Percentiles rank a stretch among this genome's conserved stretches.
Evolutionary conservation across 2,329 filamentous ascomycete genomes (phyloP).

Genomic region (Neofusicoccum sp.): DNA sequence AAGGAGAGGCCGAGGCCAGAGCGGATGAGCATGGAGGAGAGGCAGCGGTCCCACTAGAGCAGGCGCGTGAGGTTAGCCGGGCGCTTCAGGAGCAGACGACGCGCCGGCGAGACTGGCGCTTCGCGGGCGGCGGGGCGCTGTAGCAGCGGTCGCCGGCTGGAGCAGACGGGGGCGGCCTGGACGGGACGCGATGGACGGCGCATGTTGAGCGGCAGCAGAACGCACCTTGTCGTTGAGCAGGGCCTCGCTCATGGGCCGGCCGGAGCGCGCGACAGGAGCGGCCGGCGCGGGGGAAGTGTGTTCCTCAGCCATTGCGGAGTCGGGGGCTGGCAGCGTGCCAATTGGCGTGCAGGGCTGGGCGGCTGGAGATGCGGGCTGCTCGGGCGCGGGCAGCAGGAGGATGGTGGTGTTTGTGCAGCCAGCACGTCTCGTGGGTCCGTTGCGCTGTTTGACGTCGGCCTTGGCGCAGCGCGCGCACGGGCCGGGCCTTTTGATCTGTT

Average conservation of each 20-base stretch:
- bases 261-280: constrained; percentile 66
- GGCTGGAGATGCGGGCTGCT: background rate
- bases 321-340: background rate
- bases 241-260: constrained; percentile 88
- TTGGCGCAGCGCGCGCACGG: constrained; percentile 10
- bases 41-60: constrained; percentile 93
- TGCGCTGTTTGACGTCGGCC: constrained; percentile 13
- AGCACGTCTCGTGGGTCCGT: constrained; percentile 13
- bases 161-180: background rate
- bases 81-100: background rate
- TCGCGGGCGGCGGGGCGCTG: background rate
- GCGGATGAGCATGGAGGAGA: constrained; percentile 96
- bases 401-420: background rate
- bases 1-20: constrained; percentile 94
- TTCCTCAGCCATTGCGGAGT: constrained; percentile 55
- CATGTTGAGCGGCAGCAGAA: background rate
- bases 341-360: constrained; percentile 1
- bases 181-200: background rate
- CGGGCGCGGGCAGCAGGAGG: background rate
- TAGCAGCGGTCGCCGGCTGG: background rate
- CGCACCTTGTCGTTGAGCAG: constrained; percentile 97
- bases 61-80: constrained; percentile 9
- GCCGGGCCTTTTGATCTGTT: constrained; percentile 12
- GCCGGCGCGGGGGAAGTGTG: constrained; percentile 53
- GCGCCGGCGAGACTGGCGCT: background rate